phyloP scores from a whole-genome alignment of 2,329 filamentous ascomycete genomes.

The Ophiostoma triangulosporum region DNA sequence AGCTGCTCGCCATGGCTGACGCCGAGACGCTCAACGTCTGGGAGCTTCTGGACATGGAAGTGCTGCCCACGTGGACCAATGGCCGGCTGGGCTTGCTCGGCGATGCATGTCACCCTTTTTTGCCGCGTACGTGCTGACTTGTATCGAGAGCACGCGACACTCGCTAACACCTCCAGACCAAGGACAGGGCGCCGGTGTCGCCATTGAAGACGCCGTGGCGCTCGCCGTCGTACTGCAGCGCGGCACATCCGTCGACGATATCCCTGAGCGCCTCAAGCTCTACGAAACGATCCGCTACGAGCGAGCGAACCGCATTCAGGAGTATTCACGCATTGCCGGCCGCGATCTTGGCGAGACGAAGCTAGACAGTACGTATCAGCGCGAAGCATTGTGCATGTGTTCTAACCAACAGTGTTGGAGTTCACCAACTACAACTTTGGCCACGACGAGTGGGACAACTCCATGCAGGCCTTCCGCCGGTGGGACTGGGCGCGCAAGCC shows the following conservation, averaged over 20 bases:
- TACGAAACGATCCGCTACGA: constrained; percentile 46
- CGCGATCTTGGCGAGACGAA: constrained; percentile 28
- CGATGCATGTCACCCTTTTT: constrained; percentile 56
- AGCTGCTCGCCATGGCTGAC: constrained; percentile 30
- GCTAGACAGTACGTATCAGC: neutral
- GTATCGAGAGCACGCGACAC: neutral
- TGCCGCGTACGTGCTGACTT: constrained; percentile 28
- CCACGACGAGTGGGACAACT: constrained; percentile 44
- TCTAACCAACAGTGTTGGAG: constrained; percentile 20
- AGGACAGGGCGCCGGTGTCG: constrained; percentile 47
- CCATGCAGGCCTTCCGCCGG: constrained; percentile 34
- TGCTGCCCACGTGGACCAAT: constrained; percentile 40
- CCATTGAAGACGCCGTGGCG: constrained; percentile 53
- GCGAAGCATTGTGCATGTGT: neutral
- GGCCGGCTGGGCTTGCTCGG: constrained; percentile 44
- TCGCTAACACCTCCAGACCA: constrained; percentile 20
- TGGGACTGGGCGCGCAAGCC: constrained; percentile 29
- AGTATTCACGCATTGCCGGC: constrained; percentile 35
- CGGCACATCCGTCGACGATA: constrained; percentile 28
- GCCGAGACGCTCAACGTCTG: constrained; percentile 37
- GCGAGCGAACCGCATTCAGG: constrained; percentile 23
- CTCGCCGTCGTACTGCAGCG: constrained; percentile 40
- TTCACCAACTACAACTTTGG: constrained; percentile 40
- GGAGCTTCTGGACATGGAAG: constrained; percentile 49
- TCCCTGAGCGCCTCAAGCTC: constrained; percentile 41